Evolutionary conservation across 805 yeast species (phyloP), one percentile per base, ranked within the genome.

Genomic region (Sugiyamaella lignohabitans): DNA sequence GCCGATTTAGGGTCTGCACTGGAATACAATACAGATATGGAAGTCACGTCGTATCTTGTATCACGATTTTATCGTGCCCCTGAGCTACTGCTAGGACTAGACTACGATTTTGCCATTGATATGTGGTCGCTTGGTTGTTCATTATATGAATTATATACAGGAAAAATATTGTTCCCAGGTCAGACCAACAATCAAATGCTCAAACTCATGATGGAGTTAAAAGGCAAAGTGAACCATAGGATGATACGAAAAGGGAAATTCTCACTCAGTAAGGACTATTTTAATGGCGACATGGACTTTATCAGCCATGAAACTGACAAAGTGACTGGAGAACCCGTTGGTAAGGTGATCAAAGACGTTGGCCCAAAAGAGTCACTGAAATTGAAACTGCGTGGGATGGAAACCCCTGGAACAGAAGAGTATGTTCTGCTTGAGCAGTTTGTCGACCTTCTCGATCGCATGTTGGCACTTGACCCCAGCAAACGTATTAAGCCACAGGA

Each of bases 61-160:
- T 84, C 91, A 1, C 62, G 94, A 42, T 84, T 78, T 55, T 84
- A 84, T 59, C 64, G 94, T 44, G 87, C 93, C 0, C 94, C 94
- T 0, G 94, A 84, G 58, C 82, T 84, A 3, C 65, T 81, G 8
- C 46, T 84, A 2, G 93, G 91, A 1, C 75, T 84, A 8, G 67
- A 78, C 29, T 84, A 83, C 69, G 59, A 53, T 30, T 58, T 50
- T 40, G 57, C 94, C 3, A 87, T 89, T 46, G 97, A 88, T 63
- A 87, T 88, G 72, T 88, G 97, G 97, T 84, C 95, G 8, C 85
- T 91, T 23, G 97, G 96, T 3, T 88, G 96, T 68, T 86, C 89
- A 23, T 75, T 88, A 54, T 95, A 91, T 5, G 97, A 88, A 61
- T 84, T 88, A 86, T 86, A 87, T 62, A 84, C 95, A 5, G 93